Percentiles rank a stretch among this genome's conserved stretches.
Evolutionary conservation across 371 early-diverging fungal genomes (phyloP).

Genomic region (Mucor irregularis): DNA sequence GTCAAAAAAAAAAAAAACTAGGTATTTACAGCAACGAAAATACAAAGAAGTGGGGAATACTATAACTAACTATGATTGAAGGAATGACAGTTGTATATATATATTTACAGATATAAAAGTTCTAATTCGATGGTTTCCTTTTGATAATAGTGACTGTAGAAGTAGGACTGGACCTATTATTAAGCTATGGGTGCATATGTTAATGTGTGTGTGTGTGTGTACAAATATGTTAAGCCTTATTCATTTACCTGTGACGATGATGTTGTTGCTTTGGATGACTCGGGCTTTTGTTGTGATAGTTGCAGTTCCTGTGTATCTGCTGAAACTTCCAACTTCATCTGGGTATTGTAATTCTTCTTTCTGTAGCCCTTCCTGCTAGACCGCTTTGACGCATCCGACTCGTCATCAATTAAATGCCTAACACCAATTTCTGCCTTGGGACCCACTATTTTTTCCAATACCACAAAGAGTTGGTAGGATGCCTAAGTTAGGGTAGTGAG

Average conservation of each 20-base stretch:
- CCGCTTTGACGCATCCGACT: not conserved
- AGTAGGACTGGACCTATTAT: not conserved
- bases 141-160: slow-evolving; percentile 3
- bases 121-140: not conserved
- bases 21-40: no score
- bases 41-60: no score
- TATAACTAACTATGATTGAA: no score
- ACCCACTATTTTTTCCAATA: not conserved
- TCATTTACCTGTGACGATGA: not conserved
- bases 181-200: not conserved
- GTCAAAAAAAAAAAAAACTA: no score
- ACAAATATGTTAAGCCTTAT: not conserved
- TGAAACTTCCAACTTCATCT: not conserved
- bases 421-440: not conserved
- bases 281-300: no score
- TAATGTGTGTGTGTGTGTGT: not conserved
- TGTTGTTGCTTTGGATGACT: not conserved
- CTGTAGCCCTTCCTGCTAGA: not conserved
- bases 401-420: slow-evolving; percentile 11
- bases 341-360: not conserved
- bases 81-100: no score
- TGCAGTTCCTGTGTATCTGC: no score
- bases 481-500: slow-evolving; percentile 1
- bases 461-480: slow-evolving; percentile 16
- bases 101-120: no score